Evolutionary conservation across 2,329 filamentous ascomycete species (phyloP), one percentile per base, ranked within the genome.

Genomic region (Penicillium olsonii): DNA sequence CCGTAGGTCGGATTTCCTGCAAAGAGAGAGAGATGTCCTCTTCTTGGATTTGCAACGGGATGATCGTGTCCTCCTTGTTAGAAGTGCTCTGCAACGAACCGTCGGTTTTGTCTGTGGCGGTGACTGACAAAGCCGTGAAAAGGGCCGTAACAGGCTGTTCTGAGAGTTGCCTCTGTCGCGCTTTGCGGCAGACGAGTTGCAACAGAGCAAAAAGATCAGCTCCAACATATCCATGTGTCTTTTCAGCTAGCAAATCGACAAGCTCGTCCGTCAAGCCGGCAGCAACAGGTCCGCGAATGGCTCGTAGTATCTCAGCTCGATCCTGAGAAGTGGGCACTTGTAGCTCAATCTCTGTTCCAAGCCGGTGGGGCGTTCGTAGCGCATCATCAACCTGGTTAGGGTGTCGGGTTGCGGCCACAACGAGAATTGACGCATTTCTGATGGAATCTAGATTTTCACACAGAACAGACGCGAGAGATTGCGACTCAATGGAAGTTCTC

Each of bases 211-310:
- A 74, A 1, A 96, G 75, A 66, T 96, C 92, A 1, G 82, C 80
- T 4, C 88, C 87, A 26, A 90, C 95, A 68, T 90, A 96, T 4
- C 92, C 92, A 63, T 96, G 91, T 0, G 92, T 95, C 48, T 84
- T 83, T 53, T 88, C 82, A 35, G 87, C 87, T 37, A 95, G 73
- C 15, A 78, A 73, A 4, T 78, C 72, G 15, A 90, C 71, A 9
- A 84, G 73, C 1, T 72, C 70, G 3, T 85, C 77, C 45, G 70
- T 75, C 8, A 75, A 74, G 8, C 75, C 78, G 3, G 76, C 63
- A n/a, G 66, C 73, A 38, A 82, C 73, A 15, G 57, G 52, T 50
- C 65, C 72, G 38, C 72, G 66, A 50, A 88, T 75, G 6, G 82
- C 82, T 24, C 82, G 79, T 18, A 96, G 70, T 11, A 96, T 95